These are phyloP conservation scores for Metschnikowia bowlesiae DNA, from an alignment of 805 yeast genomes.

Conservation along the genomic window DNA sequence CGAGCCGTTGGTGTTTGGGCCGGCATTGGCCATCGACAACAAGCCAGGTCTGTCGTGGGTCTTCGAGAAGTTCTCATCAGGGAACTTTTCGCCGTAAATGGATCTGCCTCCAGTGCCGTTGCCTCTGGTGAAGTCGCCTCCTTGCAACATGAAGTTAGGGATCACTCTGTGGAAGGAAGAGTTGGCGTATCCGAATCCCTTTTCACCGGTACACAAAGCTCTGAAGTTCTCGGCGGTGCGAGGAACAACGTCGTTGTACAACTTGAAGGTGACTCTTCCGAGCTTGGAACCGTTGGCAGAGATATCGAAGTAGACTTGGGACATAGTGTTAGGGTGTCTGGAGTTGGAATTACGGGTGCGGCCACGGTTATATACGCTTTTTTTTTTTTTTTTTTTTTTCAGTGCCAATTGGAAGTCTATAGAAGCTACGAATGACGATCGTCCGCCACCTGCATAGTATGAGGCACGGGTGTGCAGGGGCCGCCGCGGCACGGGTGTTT, in stretches of 20 bases:
- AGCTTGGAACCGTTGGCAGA: conserved; percentile 65
- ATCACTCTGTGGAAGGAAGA: conserved; percentile 95
- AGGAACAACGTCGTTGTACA: conserved; percentile 88
- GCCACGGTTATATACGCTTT: conserved; percentile 7
- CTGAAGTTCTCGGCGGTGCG: conserved; percentile 96
- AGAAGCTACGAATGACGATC: conserved; percentile 7
- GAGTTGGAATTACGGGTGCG: conserved; percentile 1
- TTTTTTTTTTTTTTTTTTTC: conserved; percentile 4
- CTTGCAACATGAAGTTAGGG: conserved; percentile 96
- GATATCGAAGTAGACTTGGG: conserved; percentile 77
- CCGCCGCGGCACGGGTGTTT: too few species aligned
- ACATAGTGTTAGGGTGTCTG: conserved; percentile 35
- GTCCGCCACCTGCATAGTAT: not conserved
- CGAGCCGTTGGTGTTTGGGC: conserved; percentile 97
- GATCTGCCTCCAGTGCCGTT: conserved; percentile 94
- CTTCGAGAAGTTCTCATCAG: conserved; percentile 80
- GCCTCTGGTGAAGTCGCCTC: conserved; percentile 67
- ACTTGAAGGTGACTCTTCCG: conserved; percentile 83
- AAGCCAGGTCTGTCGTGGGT: conserved; percentile 83
- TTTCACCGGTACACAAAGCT: conserved; percentile 90
- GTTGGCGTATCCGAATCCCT: conserved; percentile 85
- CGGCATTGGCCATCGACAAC: conserved; percentile 97
- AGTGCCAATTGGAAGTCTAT: conserved; percentile 8
- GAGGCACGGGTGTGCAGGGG: not conserved
- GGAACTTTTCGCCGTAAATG: conserved; percentile 78